Percentiles rank a stretch among this genome's conserved stretches.
Conservation (phyloP, 345 rosid genomes). For the Corchorus capsularis region DNA sequence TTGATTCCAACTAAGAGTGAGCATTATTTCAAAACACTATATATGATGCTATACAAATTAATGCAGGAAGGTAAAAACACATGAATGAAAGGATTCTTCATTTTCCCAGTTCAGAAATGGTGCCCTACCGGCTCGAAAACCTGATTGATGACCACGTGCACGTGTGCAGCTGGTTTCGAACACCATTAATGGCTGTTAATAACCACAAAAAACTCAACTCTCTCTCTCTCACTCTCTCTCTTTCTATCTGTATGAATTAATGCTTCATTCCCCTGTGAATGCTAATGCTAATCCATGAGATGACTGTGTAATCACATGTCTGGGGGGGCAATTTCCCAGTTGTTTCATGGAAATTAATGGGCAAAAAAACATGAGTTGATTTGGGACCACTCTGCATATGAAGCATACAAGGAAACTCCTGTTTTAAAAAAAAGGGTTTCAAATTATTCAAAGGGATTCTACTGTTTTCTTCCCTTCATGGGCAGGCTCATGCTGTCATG, state of each 20-base stretch:
- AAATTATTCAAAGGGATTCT: conserved; percentile 14
- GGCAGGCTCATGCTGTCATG: conserved; percentile 14
- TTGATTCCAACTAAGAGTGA: conserved; percentile 2
- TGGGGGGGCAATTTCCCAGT: background rate
- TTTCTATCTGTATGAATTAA: background rate
- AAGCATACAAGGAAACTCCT: background rate
- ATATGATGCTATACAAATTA: background rate
- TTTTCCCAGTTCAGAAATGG: background rate
- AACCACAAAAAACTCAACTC: background rate
- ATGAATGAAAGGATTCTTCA: background rate
- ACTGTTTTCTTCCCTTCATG: background rate
- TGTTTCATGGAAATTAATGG: background rate
- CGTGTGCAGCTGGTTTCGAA: conserved; percentile 29
- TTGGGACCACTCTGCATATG: conserved; percentile 14
- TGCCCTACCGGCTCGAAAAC: conserved; percentile 10
- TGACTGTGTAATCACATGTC: background rate
- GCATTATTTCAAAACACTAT: background rate
- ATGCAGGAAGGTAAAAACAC: background rate
- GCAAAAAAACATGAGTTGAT: background rate
- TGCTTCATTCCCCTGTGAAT: conserved; percentile 20
- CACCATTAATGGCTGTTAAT: conserved; percentile 22
- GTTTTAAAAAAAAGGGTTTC: background rate
- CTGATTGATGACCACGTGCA: conserved; percentile 26
- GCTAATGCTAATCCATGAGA: too few relatives aligned
- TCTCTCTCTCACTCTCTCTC: background rate